These are phyloP conservation scores for Scleroderma bovista DNA, from an alignment of 768 basidiomycete genomes.

Conservation along the genomic window DNA sequence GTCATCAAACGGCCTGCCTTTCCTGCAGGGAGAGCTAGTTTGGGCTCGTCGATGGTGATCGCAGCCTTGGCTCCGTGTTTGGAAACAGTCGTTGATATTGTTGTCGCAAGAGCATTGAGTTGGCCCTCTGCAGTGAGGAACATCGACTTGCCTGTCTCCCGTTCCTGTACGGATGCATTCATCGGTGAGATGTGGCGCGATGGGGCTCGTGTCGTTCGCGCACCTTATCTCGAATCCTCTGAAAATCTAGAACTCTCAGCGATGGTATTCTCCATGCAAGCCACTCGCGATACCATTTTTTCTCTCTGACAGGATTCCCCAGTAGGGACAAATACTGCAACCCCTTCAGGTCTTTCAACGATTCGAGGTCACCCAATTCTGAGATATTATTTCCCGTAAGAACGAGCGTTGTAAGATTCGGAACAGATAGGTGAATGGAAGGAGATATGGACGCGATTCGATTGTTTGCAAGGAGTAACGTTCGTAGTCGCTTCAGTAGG, in stretches of 20 bases:
- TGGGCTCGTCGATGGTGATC: conserved; percentile 77
- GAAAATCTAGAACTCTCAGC: conserved; percentile 91
- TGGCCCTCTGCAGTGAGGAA: conserved; percentile 80
- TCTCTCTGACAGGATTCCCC: conserved; percentile 82
- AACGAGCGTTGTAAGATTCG: conserved; percentile 78
- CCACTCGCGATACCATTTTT: conserved; percentile 97
- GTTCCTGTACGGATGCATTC: conserved; percentile 53
- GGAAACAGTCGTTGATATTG: conserved; percentile 68
- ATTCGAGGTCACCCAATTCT: conserved; percentile 82
- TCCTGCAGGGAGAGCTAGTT: conserved; percentile 44
- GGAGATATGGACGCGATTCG: conserved; percentile 79
- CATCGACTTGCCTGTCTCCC: conserved; percentile 62
- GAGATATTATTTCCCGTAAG: conserved; percentile 77
- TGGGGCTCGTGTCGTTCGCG: conserved; percentile 35
- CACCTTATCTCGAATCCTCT: conserved; percentile 93
- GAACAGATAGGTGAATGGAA: conserved; percentile 76
- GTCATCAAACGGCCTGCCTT: conserved; percentile 87
- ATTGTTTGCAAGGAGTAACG: conserved; percentile 86
- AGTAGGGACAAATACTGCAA: conserved; percentile 73
- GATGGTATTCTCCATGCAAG: conserved; percentile 82
- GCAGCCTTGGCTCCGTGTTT: conserved; percentile 55
- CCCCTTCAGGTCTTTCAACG: conserved; percentile 67
- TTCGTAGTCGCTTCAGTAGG: conserved; percentile 75
- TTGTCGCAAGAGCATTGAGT: conserved; percentile 75
- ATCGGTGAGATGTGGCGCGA: conserved; percentile 22